phyloP scores from a whole-genome alignment of 73 alveolate species.

The Tetrahymena thermophila region DNA sequence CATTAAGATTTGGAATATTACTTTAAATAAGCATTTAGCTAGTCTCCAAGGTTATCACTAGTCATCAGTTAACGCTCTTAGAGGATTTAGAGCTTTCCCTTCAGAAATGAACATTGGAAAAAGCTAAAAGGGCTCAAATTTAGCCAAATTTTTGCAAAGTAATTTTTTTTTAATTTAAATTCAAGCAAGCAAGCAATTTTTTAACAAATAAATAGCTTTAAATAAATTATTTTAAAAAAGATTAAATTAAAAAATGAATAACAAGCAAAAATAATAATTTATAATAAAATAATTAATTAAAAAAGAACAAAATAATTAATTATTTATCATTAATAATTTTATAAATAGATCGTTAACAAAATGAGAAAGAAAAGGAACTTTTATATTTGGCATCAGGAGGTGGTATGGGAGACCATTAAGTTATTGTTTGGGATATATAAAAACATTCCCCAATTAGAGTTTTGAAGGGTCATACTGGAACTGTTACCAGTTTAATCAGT shows the following conservation, averaged over 20 bases:
- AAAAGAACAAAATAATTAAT: too few species aligned
- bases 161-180: neutral
- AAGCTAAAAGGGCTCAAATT: neutral
- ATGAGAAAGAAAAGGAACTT: neutral
- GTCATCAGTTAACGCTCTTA: neutral
- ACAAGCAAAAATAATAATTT: too few species aligned
- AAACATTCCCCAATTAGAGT: neutral
- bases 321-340: too few species aligned
- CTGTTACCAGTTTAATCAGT: neutral
- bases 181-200: too few species aligned
- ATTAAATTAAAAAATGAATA: too few species aligned
- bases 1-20: neutral
- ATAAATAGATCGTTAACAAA: neutral
- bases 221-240: neutral
- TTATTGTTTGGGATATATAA: neutral
- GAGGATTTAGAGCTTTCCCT: constrained; percentile 3
- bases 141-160: neutral
- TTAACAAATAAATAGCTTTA: neutral
- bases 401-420: neutral
- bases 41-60: neutral
- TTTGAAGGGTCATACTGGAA: neutral
- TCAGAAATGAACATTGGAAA: neutral
- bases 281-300: too few species aligned
- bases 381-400: neutral
- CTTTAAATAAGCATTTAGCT: neutral